phyloP scores from a whole-genome alignment of 768 basidiomycete species.

The Boletus rufocinnamomeus region DNA sequence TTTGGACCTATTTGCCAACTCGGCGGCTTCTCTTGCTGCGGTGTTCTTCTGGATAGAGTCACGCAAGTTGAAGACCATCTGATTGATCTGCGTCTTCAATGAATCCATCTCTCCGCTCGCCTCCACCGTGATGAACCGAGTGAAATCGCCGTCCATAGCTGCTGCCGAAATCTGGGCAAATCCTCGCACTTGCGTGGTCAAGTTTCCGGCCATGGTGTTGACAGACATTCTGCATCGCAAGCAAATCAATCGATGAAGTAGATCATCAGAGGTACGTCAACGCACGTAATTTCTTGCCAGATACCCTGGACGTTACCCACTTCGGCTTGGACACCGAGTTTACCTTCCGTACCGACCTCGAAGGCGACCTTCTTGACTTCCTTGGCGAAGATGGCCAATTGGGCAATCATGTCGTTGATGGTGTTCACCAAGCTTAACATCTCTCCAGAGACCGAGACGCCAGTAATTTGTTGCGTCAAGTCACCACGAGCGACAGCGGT shows the following conservation, averaged over 20 bases:
- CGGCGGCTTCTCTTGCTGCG: slow-evolving; percentile 94
- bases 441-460: slow-evolving; percentile 92
- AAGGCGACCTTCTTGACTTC: slow-evolving; percentile 95
- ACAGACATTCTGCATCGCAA: slow-evolving; percentile 71
- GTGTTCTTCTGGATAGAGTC: slow-evolving; percentile 99
- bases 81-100: slow-evolving; percentile 97
- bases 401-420: slow-evolving; percentile 88
- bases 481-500: slow-evolving; percentile 95
- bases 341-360: slow-evolving; percentile 98
- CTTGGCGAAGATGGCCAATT: slow-evolving; percentile 67
- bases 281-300: slow-evolving; percentile 98
- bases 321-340: slow-evolving; percentile 95
- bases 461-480: slow-evolving; percentile 89
- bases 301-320: slow-evolving; percentile 96
- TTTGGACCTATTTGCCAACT: slow-evolving; percentile 96
- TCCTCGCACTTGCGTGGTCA: slow-evolving; percentile 98
- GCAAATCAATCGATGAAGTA: neutral
- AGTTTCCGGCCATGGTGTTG: slow-evolving; percentile 95
- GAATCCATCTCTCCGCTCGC: slow-evolving; percentile 99
- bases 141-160: slow-evolving; percentile 98
- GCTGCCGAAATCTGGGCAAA: slow-evolving; percentile 99
- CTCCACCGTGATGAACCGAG: slow-evolving; percentile 98
- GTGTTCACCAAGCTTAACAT: slow-evolving; percentile 96
- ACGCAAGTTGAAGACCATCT: slow-evolving; percentile 97
- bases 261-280: slow-evolving; percentile 14